Evolutionary conservation across 768 basidiomycete species (phyloP), one percentile per base, ranked within the genome.

Genomic region (Chalciporus sphaerocephalus): DNA sequence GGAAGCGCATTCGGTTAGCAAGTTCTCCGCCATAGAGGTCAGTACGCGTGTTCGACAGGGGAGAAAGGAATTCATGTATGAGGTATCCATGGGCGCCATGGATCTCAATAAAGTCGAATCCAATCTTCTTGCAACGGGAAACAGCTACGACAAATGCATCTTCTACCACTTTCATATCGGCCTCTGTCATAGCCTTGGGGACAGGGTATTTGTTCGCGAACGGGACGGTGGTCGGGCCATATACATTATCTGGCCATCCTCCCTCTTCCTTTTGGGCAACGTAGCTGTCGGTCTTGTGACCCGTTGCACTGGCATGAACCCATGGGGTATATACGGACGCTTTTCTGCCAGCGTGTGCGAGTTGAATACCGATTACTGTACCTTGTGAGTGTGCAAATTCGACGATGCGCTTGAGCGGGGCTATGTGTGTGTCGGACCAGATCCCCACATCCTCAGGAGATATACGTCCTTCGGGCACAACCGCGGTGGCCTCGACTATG

Each of bases 391-490:
- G 86, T 13, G 74, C 74, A 57, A 92, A 91, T 46, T 87, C 72
- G 40, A 88, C 83, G 44, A 92, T 80, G 23, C 80, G 75, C 57
- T 79, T 79, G 30, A 88, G 64, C 12, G 83, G 80, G 24, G 72
- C 76, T 35, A 89, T 83, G 43, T 92, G 92, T 3, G 74, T 73
- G 59, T 92, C 88, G 2, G 71, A 65, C 89, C 90, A 92, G 17
- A 92, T 66, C 1, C 82, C 83, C 8, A 75, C 70, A 55, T 92
- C 89, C 62, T 88, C 74, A 0, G 87, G 85, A 1, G 85, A 79
- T 47, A 91, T 87, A 34, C 86, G 77, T 2, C 82, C 85, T 63
- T 90, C 85, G 0, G 87, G 82, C 0, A 83, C 72, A 17, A 87
- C 79, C 15, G 83, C 71, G 3, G 85, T 83, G 0, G 88, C 90